Base-by-base conservation (phyloP, 257 asterid species). In the Penstemon davidsonii region DNA sequence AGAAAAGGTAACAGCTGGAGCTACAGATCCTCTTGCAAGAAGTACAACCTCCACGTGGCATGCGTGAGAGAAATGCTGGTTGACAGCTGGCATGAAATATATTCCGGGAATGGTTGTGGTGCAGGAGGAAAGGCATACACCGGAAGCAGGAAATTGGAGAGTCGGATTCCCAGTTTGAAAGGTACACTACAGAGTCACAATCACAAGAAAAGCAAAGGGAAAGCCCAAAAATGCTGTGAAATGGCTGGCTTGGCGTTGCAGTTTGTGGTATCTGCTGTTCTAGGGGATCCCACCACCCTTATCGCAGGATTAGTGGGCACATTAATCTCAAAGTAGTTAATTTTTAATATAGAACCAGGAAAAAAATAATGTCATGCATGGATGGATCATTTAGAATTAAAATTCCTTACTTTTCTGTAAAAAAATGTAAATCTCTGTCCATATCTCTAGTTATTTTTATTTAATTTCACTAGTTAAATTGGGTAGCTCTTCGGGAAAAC, bases 1-100 rank as follows among this genome's bases (percentile, higher is more conserved):
- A 79, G 99, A 61, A 94, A 88, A 74, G 96, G 96, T 45, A 68
- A 95, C 83, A 94, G 96, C 69, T 91, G 99, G 99, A 88, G 90
- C 55, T 91, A 94, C 66, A 72, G 95, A 46, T 88, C 99, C 12
- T 79, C 84, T 0, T 91, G 97, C 87, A 88, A 94, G 76, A 94
- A 91, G 67, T 94, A 94, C 81, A 94, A 94, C 75, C 61, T 91
- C 59, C 96, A 94, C 76, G 99, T 94, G 68, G 99, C 96, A 7
- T 91, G 99, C 78, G 99, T 86, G 69, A 87, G 80, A 80, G 98
- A 91, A 78, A 88, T 91, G 93, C 62, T 94, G 55, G 95, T 83
- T 6, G 99, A 91, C 70, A 87, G 88, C 79, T 91, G 99, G 99
- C 95, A 83, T 37, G 97, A 94, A 11, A 60, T 92, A 4, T 89